Evolutionary conservation across 2,329 filamentous ascomycete species (phyloP), one percentile per base, ranked within the genome.

Genomic region (Exophiala bonariae): DNA sequence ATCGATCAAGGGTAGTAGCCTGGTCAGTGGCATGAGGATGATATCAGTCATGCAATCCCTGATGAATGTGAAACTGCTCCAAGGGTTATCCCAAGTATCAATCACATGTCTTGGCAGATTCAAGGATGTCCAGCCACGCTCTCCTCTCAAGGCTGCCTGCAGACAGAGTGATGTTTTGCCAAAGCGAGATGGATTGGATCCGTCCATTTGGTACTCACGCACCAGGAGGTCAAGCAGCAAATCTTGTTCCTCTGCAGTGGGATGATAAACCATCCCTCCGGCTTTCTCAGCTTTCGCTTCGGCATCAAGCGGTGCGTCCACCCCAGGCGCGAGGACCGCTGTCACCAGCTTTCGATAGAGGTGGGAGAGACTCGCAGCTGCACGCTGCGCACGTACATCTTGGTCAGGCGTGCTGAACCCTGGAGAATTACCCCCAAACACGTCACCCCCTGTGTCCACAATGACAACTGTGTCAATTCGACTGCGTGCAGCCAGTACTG

Each of bases 51-150:
- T 59, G 23, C 50, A 56, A 26, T 57, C 47, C 33, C 55, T 33
- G 41, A 59, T 51, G 35, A 55, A 57, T 20, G 50, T 53, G 33
- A 59, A 59, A 26, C 52, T 50, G 30, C 46, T 53, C 56, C 56
- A 59, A 13, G 56, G 56, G 40, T 59, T 59, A 13, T 59, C 53
- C 55, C 52, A 55, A 9, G 56, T 59, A 41, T 57, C 46, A 19
- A 59, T 44, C 11, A 59, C 54, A 41, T 59, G 46, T 5, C 43
- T 26, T 5, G 56, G 56, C 4, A 59, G 55, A 31, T 57, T 52
- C 13, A 59, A 44, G 10, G 44, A 52, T 8, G 45, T 46, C 56
- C 56, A 59, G 9, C 55, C 56, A 32, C 45, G 36, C 28, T 38
- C 23, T 16, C 56, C 55, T 17, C 37, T 48, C 31, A 59, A 32